Evolutionary conservation across 306 rosid genomes (phyloP), one percentile per base, ranked within the genome.

Genomic region (Leucaena leucocephala): DNA sequence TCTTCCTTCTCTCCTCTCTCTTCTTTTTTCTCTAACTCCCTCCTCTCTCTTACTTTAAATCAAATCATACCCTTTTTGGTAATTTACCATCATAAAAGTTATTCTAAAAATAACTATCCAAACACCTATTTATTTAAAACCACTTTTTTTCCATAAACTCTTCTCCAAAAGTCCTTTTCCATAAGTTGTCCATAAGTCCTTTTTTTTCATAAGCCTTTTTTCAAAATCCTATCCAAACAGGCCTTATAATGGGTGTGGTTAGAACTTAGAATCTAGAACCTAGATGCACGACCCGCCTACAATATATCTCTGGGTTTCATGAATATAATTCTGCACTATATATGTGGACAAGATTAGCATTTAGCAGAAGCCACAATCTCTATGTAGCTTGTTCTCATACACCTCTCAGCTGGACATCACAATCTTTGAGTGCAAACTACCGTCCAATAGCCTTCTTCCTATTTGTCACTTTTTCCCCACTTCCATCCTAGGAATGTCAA

Each of bases 311-410:
- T 13, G 58, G 27, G 13, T 22, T 70, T 13, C 55, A 13, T 22
- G 27, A 44, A 22, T 15, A 7, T 4, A 6, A n/a, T 2, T 27
- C 19, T 33, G 21, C 58, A 15, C 45, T 15, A 48, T 13, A 46
- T 55, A 11, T 34, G 10, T 34, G 10, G 75, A 49, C 76, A 52
- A n/a, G 63, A 72, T 11, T 50, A n/a, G 19, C 64, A 58, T 58
- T 59, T 59, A 22, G 16, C 65, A 49, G 21, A 71, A 55, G 5
- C 54, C 77, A 55, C 77, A 13, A 10, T n/a, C 67, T 54, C 50
- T n/a, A 10, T 39, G n/a, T 74, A 21, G 39, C 34, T 16, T 15
- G 17, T 14, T 17, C 44, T 16, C 49, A 66, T 4, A 9, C 13
- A 16, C 1, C 15, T 54, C 21, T 2, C 49, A 36, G 72, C 80